A percentile compares a stretch with the other conserved stretches of the same genome.
These are phyloP conservation scores for Rhodotorula paludigena DNA, from an alignment of 768 basidiomycete species.

Conservation along the genomic window DNA sequence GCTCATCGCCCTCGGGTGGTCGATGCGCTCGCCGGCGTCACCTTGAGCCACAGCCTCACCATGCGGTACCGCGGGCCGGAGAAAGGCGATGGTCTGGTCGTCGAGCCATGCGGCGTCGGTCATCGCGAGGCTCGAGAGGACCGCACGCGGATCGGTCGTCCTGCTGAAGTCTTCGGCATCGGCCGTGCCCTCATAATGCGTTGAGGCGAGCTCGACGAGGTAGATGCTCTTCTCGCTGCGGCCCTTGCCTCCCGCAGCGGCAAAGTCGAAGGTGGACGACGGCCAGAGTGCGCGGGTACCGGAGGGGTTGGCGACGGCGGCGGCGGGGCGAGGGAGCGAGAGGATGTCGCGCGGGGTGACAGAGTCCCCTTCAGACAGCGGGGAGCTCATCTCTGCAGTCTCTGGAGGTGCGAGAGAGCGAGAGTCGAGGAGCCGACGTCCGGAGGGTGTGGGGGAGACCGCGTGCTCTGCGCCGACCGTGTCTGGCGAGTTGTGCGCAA, in stretches of 20 bases:
- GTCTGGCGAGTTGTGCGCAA: too few species aligned
- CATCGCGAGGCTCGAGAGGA: constrained; percentile 25
- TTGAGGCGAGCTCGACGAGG: constrained; percentile 20
- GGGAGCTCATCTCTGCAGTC: too few species aligned
- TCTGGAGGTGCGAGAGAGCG: not conserved
- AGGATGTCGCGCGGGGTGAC: constrained; percentile 35
- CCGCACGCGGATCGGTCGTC: not conserved
- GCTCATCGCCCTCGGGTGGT: constrained; percentile 16
- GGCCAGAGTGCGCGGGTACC: constrained; percentile 35
- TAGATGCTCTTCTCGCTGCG: constrained; percentile 13
- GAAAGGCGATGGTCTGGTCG: constrained; percentile 32
- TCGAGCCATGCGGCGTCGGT: constrained; percentile 40
- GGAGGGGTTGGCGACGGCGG: constrained; percentile 16
- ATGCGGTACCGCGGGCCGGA: constrained; percentile 2
- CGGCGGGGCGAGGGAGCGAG: constrained; percentile 33
- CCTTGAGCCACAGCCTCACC: not conserved
- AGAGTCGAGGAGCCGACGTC: too few species aligned
- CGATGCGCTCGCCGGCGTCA: constrained; percentile 5
- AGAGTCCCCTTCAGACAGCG: not conserved
- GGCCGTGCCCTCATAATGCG: not conserved
- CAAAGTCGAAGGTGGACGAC: constrained; percentile 19
- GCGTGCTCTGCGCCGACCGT: too few species aligned
- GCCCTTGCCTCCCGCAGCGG: not conserved
- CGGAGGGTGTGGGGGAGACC: too few species aligned
- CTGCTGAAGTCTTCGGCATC: not conserved